Percentiles rank a stretch among this genome's conserved stretches.
Conservation (phyloP, 306 rosid species). For the Biancaea sappan region DNA sequence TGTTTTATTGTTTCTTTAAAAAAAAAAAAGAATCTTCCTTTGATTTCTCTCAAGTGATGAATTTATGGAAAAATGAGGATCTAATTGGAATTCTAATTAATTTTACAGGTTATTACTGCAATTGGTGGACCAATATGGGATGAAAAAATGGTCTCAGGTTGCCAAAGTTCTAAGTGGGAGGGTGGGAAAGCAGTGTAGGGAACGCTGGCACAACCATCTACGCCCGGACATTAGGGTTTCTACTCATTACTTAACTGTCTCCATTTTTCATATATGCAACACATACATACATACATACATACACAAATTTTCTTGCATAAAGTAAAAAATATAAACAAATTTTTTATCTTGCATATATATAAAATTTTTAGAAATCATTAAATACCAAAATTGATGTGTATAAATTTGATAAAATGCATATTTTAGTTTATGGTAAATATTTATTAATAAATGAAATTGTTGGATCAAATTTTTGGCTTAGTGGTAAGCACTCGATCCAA, state of each 20-base stretch:
- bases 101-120: conserved; percentile 50
- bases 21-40: background rate
- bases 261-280: background rate
- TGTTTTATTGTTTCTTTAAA: too few relatives aligned
- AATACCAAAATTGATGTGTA: background rate
- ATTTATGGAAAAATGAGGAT: background rate
- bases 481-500: too few relatives aligned
- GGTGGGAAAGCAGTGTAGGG: conserved; percentile 76
- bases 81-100: background rate
- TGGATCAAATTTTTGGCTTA: too few relatives aligned
- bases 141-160: conserved; percentile 66
- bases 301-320: too few relatives aligned
- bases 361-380: background rate
- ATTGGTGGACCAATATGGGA: conserved; percentile 53
- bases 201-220: conserved; percentile 86
- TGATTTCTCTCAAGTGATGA: background rate
- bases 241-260: background rate
- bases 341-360: background rate
- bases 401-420: background rate
- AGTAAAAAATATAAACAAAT: too few relatives aligned
- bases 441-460: too few relatives aligned
- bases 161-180: conserved; percentile 52
- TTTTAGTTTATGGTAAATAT: background rate
- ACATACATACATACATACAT: background rate
- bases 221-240: conserved; percentile 69